Evolutionary conservation across 257 asterid species (phyloP), one percentile per base, ranked within the genome.

Genomic region (Nicotiana obtusifolia): DNA sequence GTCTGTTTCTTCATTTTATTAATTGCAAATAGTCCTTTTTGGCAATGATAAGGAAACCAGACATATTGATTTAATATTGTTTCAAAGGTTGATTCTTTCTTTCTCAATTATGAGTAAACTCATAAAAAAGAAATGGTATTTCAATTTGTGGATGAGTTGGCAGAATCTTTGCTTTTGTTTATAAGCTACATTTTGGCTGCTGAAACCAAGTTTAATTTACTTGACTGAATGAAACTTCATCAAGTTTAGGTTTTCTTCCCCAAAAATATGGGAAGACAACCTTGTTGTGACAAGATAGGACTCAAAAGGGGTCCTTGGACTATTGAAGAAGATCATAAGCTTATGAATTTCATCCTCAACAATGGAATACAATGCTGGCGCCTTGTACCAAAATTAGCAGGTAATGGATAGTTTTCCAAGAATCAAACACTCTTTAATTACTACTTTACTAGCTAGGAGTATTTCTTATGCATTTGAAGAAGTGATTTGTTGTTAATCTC

Each of bases 291-390:
- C 26, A 92, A 89, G 79, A 86, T 87, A 4, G 97, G 97, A 26
- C 88, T 94, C 16, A 92, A 86, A 83, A 90, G 97, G 33, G 97
- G 98, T 37, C 97, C 97, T 1, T 94, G 97, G 98, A 94, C 97
- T 1, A 82, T 88, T 52, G 95, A 94, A 85, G 98, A 94, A 87
- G 98, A 94, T 81, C 87, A 89, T 47, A 92, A 90, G 92, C 95
- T 94, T 54, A 88, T 92, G 94, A 88, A 83, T 75, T 94, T 91
- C 91, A 93, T 94, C 85, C 94, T 93, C 90, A 90, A 87, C 83
- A 93, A 93, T 82, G 98, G 98, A 4, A 93, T 93, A 60, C 93
- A 92, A 81, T 93, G 97, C 14, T 94, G 98, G 97, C 88, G 97
- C 10, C 88, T 93, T 17, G 94, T 94, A 49, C 97, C 98, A 1